A percentile compares a stretch with the other conserved stretches of the same genome.
These are phyloP conservation scores for Medicago ruthenica DNA, from an alignment of 306 rosid species.

Conservation along the genomic window DNA sequence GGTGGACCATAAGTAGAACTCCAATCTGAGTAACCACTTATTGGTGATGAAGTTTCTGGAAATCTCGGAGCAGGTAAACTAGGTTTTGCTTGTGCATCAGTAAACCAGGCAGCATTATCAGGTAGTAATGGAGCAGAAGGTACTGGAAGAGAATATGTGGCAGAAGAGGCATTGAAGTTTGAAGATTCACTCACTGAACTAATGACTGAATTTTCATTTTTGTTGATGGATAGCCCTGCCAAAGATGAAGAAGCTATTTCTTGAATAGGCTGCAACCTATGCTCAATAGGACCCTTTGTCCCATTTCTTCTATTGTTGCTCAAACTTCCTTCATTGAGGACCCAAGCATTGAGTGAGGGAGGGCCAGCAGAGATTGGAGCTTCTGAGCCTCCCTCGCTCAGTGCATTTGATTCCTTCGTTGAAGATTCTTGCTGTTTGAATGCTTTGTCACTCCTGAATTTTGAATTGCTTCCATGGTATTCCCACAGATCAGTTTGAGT, in stretches of 20 bases:
- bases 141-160: slow-evolving; percentile 66
- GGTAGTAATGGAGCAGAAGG: slow-evolving; percentile 97
- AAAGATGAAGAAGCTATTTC: slow-evolving; percentile 61
- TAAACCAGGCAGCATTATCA: slow-evolving; percentile 72
- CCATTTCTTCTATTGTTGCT: slow-evolving; percentile 55
- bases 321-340: slow-evolving; percentile 60
- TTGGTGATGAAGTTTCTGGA: slow-evolving; percentile 38
- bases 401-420: slow-evolving; percentile 50
- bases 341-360: slow-evolving; percentile 97
- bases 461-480: slow-evolving; percentile 53
- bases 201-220: slow-evolving; percentile 44
- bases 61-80: slow-evolving; percentile 43
- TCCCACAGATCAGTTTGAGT: slow-evolving; percentile 54
- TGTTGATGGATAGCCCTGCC: slow-evolving; percentile 52
- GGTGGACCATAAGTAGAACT: slow-evolving; percentile 52
- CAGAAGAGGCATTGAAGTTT: slow-evolving; percentile 43
- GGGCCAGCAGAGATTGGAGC: slow-evolving; percentile 72
- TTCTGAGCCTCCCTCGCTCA: slow-evolving; percentile 36
- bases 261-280: slow-evolving; percentile 65
- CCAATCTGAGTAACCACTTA: slow-evolving; percentile 59
- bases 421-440: slow-evolving; percentile 56
- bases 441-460: slow-evolving; percentile 48
- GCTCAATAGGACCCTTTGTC: slow-evolving; percentile 46
- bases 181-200: slow-evolving; percentile 42
- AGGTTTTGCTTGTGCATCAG: slow-evolving; percentile 50